A percentile compares a stretch with the other conserved stretches of the same genome.
These are phyloP conservation scores for Xerocomellus chrysenteron DNA, from an alignment of 768 basidiomycete species.

Conservation along the genomic window DNA sequence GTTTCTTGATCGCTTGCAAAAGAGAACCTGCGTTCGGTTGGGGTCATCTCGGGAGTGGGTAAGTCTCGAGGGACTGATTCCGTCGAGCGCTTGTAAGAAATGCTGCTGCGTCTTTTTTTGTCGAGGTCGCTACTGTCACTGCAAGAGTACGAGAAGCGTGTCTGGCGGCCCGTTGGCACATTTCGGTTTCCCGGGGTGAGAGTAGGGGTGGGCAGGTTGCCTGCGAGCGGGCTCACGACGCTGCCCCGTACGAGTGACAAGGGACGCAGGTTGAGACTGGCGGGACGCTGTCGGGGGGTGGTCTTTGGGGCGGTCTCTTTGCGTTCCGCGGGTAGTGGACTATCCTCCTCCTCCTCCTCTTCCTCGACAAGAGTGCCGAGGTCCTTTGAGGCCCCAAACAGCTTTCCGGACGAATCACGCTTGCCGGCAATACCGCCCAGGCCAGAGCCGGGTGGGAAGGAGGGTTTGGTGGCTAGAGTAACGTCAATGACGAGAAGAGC, in stretches of 20 bases:
- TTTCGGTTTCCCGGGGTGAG: slow-evolving; percentile 52
- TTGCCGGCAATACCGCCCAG: slow-evolving; percentile 52
- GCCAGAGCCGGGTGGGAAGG: slow-evolving; percentile 51
- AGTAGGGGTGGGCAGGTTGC: slow-evolving; percentile 53
- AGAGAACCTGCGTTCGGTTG: slow-evolving; percentile 50
- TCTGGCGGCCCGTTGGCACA: slow-evolving; percentile 1
- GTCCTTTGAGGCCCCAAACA: slow-evolving; percentile 68
- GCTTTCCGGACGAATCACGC: slow-evolving; percentile 79
- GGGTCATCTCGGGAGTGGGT: slow-evolving; percentile 77
- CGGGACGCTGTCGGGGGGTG: slow-evolving; percentile 58
- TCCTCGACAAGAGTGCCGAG: slow-evolving; percentile 81
- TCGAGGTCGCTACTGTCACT: slow-evolving; percentile 29
- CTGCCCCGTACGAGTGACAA: slow-evolving; percentile 64
- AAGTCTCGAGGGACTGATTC: slow-evolving; percentile 38
- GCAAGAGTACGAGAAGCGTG: slow-evolving; percentile 26
- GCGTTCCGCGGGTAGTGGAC: slow-evolving; percentile 8
- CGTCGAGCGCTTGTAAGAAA: slow-evolving; percentile 64
- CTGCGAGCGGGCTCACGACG: slow-evolving; percentile 35
- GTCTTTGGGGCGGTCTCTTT: slow-evolving; percentile 33
- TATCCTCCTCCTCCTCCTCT: slow-evolving; percentile 81
- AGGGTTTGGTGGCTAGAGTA: slow-evolving; percentile 56
- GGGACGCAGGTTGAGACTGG: slow-evolving; percentile 65
- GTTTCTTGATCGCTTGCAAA: slow-evolving; percentile 22
- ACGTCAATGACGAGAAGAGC: neutral
- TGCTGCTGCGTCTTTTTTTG: slow-evolving; percentile 60